Evolutionary conservation across 2,329 filamentous ascomycete species (phyloP).

Genomic region (Colletotrichum abscissum): DNA sequence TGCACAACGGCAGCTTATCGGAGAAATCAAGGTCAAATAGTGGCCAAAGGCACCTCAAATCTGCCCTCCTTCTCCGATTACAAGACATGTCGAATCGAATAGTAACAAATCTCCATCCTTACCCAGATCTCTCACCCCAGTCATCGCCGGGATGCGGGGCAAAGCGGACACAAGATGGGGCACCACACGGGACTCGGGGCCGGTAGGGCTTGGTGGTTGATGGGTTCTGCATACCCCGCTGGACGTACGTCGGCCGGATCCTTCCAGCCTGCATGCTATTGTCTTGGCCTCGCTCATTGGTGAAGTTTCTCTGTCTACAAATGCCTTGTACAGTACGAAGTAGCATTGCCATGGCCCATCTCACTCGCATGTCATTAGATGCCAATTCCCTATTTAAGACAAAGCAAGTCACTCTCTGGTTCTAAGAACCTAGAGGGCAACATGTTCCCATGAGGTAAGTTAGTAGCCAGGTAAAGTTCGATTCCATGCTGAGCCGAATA

Average conservation of each 20-base stretch:
- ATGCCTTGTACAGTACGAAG: neutral
- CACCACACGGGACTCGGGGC: conserved; percentile 3
- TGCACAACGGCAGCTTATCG: neutral
- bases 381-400: neutral
- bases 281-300: neutral
- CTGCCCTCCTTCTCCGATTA: neutral
- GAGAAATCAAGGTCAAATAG: neutral
- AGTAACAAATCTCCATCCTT: neutral
- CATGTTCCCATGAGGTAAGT: neutral
- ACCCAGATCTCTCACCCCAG: neutral
- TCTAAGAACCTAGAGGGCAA: neutral
- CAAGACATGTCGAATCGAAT: neutral
- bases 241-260: conserved; percentile 14
- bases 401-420: neutral
- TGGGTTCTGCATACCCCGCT: neutral
- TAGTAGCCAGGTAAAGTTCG: no score
- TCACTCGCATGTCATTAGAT: neutral
- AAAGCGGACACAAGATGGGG: no score
- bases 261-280: neutral
- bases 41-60: neutral
- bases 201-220: neutral
- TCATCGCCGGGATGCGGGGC: neutral
- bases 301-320: neutral
- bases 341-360: no score
- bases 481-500: neutral